Evolutionary conservation across 2,329 filamentous ascomycete species (phyloP), one percentile per base, ranked within the genome.

Genomic region (Sphaceloma murrayae): DNA sequence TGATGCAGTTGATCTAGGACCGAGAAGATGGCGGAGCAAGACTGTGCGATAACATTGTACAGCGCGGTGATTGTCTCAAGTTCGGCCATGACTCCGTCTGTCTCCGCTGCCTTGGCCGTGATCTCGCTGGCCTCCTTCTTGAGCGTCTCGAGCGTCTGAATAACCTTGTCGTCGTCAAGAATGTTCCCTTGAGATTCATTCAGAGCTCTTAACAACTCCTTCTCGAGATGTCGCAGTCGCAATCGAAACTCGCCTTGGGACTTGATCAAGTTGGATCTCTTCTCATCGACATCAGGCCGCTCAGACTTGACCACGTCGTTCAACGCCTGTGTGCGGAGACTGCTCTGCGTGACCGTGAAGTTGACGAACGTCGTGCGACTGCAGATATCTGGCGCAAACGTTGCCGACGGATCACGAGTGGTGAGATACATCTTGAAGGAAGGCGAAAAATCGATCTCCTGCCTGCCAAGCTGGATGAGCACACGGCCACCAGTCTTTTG

Each of bases 361-460:
- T 98, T 98, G 74, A 98, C 91, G 65, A 98, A 94, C 0, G 93
- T 98, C 5, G 91, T 96, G 57, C 93, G 78, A 71, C 87, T 94
- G 77, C 93, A 98, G 51, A 98, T 86, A 59, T 98, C 91, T 0
- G 91, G 93, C 5, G 91, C 80, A 62, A 98, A 98, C 5, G 82
- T 85, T 18, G 91, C 89, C 31, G 93, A 98, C 1, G 93, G 93
- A 67, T 98, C 91, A 56, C 89, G 76, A 1, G 93, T 98, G 0
- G 89, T 95, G 29, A 98, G 70, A 62, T 94, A 98, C 22, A 98
- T 74, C 67, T 82, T 91, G 74, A 98, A 98, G 0, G 88, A 79
- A 1, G 91, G 89, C 40, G 91, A 98, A 67, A 98, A 98, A 64
- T 98, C 91, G 53, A 98, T 98, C 66, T 98, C 88, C 64, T 98